Evolutionary conservation across 2,329 filamentous ascomycete species (phyloP), one percentile per base, ranked within the genome.

Genomic region (Fusarium nelsonii): DNA sequence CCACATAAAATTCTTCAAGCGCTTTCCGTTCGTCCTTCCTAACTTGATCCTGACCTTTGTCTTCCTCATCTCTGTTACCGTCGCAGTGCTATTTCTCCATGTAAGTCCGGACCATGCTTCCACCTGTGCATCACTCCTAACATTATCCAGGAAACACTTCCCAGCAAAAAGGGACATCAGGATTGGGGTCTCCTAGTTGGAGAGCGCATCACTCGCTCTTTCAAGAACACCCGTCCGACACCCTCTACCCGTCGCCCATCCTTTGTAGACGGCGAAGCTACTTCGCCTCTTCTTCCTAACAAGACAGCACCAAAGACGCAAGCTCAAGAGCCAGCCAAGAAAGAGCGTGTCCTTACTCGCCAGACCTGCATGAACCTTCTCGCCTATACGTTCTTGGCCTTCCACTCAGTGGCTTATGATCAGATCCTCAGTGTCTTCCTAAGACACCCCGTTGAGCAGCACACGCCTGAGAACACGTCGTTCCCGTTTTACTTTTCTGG

Each of bases 361-460:
- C 93, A 97, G 78, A 92, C 92, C 1, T 84, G 86, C 33, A 84
- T 96, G 57, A 92, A 94, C 69, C 84, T 98, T 2, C 66, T 92
- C 3, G 86, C 90, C 0, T 97, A 98, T 79, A 91, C 91, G 2
- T 84, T 96, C 50, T 84, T 98, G 18, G 92, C 93, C 1, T 85
- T 97, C 49, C 94, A 97, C 78, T 90, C 89, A 0, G 89, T 97
- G 39, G 90, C 93, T 1, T 97, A 90, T 75, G 95, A 98, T 78
- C 94, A 97, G 75, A 84, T 95, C 4, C 87, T 98, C 2, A 92
- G 94, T 4, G 93, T 97, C 1, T 97, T 97, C 78, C 86, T 97
- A 74, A 92, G 97, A 79, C 91, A 93, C 69, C 91, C 91, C 0
- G 75, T 84, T 6, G 79, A 86, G 34, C 79, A 86, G 46, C 85